Percentiles rank a stretch among this genome's conserved stretches.
phyloP scores from a whole-genome alignment of 768 basidiomycete species.

The Auricularia sp. region DNA sequence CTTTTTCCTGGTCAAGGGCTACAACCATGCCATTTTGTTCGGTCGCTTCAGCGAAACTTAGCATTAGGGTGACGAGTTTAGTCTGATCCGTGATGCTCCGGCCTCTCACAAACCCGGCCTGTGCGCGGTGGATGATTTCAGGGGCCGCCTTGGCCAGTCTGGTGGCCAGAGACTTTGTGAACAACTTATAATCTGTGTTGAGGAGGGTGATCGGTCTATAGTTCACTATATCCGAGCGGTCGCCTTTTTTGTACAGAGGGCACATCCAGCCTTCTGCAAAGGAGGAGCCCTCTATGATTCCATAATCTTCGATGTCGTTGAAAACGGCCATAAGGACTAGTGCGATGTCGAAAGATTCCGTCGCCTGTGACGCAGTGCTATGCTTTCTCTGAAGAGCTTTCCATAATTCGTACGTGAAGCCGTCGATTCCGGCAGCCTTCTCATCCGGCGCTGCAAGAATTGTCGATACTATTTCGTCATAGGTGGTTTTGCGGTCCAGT shows the following conservation, averaged over 20 bases:
- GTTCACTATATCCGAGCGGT: constrained; percentile 8
- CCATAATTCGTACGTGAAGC: neutral
- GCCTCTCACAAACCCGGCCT: constrained; percentile 30
- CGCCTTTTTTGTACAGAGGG: constrained; percentile 33
- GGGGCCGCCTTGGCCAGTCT: constrained; percentile 11
- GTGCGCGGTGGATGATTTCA: constrained; percentile 23
- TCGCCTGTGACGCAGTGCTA: neutral
- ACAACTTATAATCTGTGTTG: constrained; percentile 24
- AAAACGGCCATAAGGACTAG: constrained; percentile 27
- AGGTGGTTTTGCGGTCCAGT: no score
- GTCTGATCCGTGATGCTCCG: constrained; percentile 26
- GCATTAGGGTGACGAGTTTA: constrained; percentile 14
- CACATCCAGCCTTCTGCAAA: constrained; percentile 27
- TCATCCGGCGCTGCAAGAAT: neutral
- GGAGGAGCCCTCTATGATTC: neutral
- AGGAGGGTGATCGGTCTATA: constrained; percentile 18
- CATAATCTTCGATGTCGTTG: constrained; percentile 31
- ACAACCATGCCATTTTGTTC: constrained; percentile 11
- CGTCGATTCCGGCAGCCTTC: neutral
- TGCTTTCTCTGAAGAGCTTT: neutral
- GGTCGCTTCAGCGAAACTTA: constrained; percentile 9
- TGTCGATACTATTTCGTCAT: no score
- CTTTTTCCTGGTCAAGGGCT: constrained; percentile 14
- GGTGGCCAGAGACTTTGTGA: constrained; percentile 18
- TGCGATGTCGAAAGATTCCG: neutral